Evolutionary conservation across 352 stramenopile genomes (phyloP).

Genomic region (Phytophthora chlamydospora): DNA sequence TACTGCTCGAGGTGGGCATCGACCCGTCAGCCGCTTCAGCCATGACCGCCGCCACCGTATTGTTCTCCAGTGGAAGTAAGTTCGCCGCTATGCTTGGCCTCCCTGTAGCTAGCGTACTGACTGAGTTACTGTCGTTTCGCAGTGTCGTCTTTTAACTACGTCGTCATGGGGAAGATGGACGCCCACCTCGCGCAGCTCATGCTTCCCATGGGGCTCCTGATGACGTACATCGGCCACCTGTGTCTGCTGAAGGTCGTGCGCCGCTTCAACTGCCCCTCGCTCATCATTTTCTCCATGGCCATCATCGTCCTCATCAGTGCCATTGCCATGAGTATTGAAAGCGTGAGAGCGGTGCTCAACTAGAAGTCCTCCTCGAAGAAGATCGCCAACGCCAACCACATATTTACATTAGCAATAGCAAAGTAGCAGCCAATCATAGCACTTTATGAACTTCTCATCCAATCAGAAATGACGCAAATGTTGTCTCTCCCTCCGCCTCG

Average conservation of each 20-base stretch:
- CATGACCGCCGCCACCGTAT: conserved; percentile 85
- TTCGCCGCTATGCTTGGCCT: neutral
- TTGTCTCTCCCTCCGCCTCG: neutral
- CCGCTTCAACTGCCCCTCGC: conserved; percentile 66
- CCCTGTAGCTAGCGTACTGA: conserved; percentile 8
- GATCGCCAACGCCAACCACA: no score
- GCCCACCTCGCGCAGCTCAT: conserved; percentile 50
- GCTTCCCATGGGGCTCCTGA: conserved; percentile 64
- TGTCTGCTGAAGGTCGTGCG: conserved; percentile 56
- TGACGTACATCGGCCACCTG: conserved; percentile 62
- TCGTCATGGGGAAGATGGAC: conserved; percentile 58
- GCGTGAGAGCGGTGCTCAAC: conserved; percentile 42
- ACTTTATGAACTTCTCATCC: neutral
- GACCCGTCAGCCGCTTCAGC: conserved; percentile 82
- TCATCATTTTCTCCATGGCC: conserved; percentile 79
- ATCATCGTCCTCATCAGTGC: conserved; percentile 68
- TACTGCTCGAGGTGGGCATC: conserved; percentile 95
- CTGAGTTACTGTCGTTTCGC: neutral
- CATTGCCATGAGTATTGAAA: conserved; percentile 68
- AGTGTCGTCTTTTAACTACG: conserved; percentile 77
- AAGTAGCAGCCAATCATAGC: neutral
- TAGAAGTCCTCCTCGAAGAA: conserved; percentile 1
- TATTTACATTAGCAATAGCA: conserved; percentile 17
- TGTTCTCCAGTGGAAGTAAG: conserved; percentile 76
- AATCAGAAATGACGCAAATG: neutral